Percentiles rank a stretch among this genome's conserved stretches.
Conservation (phyloP, 495 filamentous ascomycete genomes). For the Zalerion maritima region DNA sequence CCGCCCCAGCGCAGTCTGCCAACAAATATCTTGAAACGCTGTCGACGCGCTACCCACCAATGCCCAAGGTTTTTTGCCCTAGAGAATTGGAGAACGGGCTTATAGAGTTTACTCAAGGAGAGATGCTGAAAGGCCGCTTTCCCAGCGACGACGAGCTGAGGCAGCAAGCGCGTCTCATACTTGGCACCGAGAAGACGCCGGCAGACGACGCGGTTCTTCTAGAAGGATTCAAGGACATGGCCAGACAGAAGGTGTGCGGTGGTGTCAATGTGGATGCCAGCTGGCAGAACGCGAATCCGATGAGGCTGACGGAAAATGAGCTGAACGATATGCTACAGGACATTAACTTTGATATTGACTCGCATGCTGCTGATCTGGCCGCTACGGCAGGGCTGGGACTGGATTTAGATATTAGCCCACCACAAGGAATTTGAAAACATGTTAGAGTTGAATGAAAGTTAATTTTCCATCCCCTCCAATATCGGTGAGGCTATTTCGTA, state of each 20-base stretch:
- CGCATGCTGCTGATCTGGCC: conserved; percentile 2
- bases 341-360: conserved; percentile 19
- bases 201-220: conserved; percentile 34
- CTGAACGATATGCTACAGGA: conserved; percentile 23
- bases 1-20: conserved; percentile 21
- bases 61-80: conserved; percentile 35
- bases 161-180: conserved; percentile 26
- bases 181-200: conserved; percentile 23
- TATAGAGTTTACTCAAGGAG: conserved; percentile 21
- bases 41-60: conserved; percentile 19
- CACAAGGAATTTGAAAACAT: too few relatives aligned
- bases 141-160: conserved; percentile 27
- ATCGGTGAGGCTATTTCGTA: too few relatives aligned
- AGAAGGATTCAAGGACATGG: conserved; percentile 31
- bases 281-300: conserved; percentile 3
- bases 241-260: conserved; percentile 8
- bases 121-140: conserved; percentile 14
- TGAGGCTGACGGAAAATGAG: conserved; percentile 21
- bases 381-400: too few relatives aligned
- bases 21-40: conserved; percentile 24
- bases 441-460: too few relatives aligned
- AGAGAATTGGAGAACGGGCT: conserved; percentile 35
- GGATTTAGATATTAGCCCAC: too few relatives aligned
- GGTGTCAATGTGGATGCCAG: background rate
- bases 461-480: too few relatives aligned